phyloP scores from a whole-genome alignment of 2,329 filamentous ascomycete species.

The Colletotrichum cereale region DNA sequence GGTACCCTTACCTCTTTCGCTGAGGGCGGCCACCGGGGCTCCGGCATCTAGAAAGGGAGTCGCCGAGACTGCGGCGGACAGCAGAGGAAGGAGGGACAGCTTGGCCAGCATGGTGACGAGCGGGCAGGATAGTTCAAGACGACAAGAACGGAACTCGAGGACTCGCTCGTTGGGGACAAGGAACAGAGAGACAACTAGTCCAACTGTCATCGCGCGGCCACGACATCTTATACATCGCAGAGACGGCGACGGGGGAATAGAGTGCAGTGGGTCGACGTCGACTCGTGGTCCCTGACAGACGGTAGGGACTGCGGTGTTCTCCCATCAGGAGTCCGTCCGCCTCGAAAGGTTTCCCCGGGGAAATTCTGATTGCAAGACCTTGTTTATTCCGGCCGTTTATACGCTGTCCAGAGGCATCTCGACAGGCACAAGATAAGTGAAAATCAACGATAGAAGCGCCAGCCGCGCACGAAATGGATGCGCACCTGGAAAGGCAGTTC shows the following conservation, averaged over 20 bases:
- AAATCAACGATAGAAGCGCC: slow-evolving; percentile 14
- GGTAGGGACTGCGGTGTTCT: slow-evolving; percentile 24
- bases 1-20: slow-evolving; percentile 50
- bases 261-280: slow-evolving; percentile 21
- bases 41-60: slow-evolving; percentile 29
- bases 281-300: slow-evolving; percentile 19
- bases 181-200: not conserved
- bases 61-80: slow-evolving; percentile 38
- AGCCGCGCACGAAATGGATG: not conserved
- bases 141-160: slow-evolving; percentile 17
- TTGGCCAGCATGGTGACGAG: slow-evolving; percentile 41
- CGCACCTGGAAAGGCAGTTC: slow-evolving; percentile 16
- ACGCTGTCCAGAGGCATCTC: slow-evolving; percentile 17
- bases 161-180: slow-evolving; percentile 26
- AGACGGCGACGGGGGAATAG: slow-evolving; percentile 1
- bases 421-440: slow-evolving; percentile 13
- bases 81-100: slow-evolving; percentile 37
- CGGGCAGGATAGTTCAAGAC: not conserved
- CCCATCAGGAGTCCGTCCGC: not conserved
- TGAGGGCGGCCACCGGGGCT: slow-evolving; percentile 42
- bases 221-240: slow-evolving; percentile 34
- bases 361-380: slow-evolving; percentile 4
- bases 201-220: slow-evolving; percentile 2
- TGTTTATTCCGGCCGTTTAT: slow-evolving; percentile 31
- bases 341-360: not conserved